Percentiles rank a stretch among this genome's conserved stretches.
phyloP scores from a whole-genome alignment of 768 basidiomycete species.

The Mycena crocata region DNA sequence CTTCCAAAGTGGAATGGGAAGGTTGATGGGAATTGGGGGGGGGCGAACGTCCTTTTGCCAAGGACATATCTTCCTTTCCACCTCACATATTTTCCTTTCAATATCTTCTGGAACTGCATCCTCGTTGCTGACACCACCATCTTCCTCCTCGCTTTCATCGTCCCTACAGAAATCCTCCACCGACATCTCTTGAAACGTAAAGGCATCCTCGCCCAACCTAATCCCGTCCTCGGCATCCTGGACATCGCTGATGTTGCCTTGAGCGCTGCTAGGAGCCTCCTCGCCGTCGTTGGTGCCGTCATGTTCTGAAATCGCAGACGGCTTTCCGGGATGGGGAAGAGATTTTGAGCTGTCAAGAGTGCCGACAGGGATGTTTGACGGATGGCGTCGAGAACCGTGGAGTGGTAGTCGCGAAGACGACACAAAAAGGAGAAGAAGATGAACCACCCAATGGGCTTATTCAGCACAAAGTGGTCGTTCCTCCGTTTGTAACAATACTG shows the following conservation, averaged over 20 bases:
- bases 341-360: neutral
- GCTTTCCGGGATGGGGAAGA: neutral
- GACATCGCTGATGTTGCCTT: neutral
- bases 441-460: slow-evolving; percentile 13
- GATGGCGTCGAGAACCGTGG: neutral
- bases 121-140: slow-evolving; percentile 1
- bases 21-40: no score
- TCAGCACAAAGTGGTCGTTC: neutral
- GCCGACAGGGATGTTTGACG: neutral
- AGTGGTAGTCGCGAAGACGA: neutral
- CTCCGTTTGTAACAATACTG: slow-evolving; percentile 4
- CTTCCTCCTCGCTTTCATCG: slow-evolving; percentile 4
- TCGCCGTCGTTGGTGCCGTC: neutral
- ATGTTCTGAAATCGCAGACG: neutral
- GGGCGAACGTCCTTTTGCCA: neutral
- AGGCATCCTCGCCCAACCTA: neutral
- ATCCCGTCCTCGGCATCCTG: slow-evolving; percentile 1
- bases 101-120: neutral
- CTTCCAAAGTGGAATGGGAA: no score
- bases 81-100: neutral
- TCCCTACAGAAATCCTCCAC: slow-evolving; percentile 1
- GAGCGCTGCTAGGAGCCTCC: neutral
- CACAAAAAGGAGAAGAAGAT: slow-evolving; percentile 11
- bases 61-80: neutral
- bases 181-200: neutral